Percentiles rank a stretch among this genome's conserved stretches.
Evolutionary conservation across 257 asterid species (phyloP).

Genomic region (Primulina eburnea): DNA sequence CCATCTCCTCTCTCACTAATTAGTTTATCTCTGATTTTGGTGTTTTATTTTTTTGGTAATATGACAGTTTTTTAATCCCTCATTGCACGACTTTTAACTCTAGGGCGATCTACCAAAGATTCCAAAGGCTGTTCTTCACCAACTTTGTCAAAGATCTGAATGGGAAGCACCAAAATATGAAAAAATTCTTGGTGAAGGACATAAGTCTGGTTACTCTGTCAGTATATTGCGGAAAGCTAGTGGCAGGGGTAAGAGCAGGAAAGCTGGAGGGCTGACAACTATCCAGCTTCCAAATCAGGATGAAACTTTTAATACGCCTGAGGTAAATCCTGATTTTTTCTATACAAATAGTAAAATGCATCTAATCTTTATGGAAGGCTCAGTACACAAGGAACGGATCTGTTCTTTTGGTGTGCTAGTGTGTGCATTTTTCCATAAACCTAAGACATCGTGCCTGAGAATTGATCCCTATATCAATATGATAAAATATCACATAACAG

Average conservation of each 20-base stretch:
- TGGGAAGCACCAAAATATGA: slow-evolving; percentile 97
- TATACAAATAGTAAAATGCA: slow-evolving; percentile 13
- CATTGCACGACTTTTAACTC: slow-evolving; percentile 24
- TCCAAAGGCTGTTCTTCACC: slow-evolving; percentile 98
- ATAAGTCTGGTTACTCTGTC: slow-evolving; percentile 56
- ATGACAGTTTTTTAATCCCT: slow-evolving; percentile 17
- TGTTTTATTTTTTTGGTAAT: slow-evolving; percentile 12
- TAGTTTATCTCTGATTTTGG: slow-evolving; percentile 23
- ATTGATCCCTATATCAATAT: slow-evolving; percentile 5
- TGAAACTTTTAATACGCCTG: slow-evolving; percentile 47
- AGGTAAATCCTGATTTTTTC: slow-evolving; percentile 48
- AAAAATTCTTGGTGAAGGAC: slow-evolving; percentile 52
- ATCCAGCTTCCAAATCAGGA: slow-evolving; percentile 71
- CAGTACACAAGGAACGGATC: not conserved
- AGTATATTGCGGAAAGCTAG: slow-evolving; percentile 83
- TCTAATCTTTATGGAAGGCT: not conserved
- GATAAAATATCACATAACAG: not conserved
- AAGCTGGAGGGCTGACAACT: slow-evolving; percentile 88
- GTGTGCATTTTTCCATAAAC: slow-evolving; percentile 5
- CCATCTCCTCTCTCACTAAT: slow-evolving; percentile 18
- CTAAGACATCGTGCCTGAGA: slow-evolving; percentile 9
- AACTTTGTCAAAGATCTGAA: slow-evolving; percentile 89
- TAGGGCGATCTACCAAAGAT: slow-evolving; percentile 85
- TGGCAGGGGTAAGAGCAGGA: slow-evolving; percentile 97
- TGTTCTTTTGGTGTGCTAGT: slow-evolving; percentile 4